Conservation (phyloP, 1,139 yeast genomes). For the Petasospora fabianii region DNA sequence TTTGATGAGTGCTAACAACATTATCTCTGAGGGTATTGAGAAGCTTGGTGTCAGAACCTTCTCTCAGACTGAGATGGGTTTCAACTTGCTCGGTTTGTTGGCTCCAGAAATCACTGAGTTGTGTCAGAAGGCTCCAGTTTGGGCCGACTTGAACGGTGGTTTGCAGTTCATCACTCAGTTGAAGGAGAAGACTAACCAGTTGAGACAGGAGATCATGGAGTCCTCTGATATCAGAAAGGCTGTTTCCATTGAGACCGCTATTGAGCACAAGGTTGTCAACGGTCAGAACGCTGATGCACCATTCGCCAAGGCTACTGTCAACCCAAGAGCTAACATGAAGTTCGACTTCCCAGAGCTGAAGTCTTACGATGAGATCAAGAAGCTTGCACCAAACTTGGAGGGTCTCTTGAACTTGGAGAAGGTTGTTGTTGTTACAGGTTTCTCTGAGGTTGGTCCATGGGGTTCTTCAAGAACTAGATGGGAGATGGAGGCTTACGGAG, state of each 20-base stretch:
- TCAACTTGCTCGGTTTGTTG: constrained; percentile 91
- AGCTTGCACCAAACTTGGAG: constrained; percentile 70
- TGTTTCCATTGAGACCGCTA: constrained; percentile 86
- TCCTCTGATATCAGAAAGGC: constrained; percentile 93
- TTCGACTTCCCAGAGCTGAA: constrained; percentile 89
- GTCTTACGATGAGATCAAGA: constrained; percentile 68
- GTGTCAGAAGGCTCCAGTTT: constrained; percentile 90
- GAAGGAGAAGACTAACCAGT: constrained; percentile 78
- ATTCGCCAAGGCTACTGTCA: constrained; percentile 67
- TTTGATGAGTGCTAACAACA: constrained; percentile 94
- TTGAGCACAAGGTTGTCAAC: constrained; percentile 88
- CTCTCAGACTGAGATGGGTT: constrained; percentile 98
- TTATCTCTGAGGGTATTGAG: constrained; percentile 97
- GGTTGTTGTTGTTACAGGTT: constrained; percentile 93
- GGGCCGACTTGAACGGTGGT: constrained; percentile 99
- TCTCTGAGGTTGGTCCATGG: constrained; percentile 99
- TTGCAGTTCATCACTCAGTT: constrained; percentile 89
- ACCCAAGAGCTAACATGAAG: constrained; percentile 94
- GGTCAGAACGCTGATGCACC: constrained; percentile 91
- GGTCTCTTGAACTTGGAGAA: constrained; percentile 90
- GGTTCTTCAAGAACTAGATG: constrained; percentile 99
- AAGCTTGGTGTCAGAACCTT: constrained; percentile 94
- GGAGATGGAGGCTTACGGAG: constrained; percentile 98
- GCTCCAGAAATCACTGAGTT: constrained; percentile 80
- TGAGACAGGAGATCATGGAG: constrained; percentile 79